Evolutionary conservation across 306 rosid species (phyloP), one percentile per base, ranked within the genome.

Genomic region (Vicia sativa): DNA sequence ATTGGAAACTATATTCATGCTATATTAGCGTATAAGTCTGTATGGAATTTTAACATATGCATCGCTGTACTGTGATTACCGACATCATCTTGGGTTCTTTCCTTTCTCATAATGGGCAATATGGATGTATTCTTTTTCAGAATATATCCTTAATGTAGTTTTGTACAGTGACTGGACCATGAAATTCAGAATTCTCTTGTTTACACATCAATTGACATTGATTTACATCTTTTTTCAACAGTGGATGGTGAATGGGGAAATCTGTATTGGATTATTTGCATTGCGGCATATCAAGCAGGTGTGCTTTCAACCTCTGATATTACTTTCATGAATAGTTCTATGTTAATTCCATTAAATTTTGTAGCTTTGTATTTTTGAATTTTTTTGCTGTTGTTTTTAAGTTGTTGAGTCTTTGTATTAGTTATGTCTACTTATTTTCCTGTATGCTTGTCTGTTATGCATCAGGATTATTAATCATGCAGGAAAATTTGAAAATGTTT

Each of bases 221-320:
- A 81, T 67, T 67, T 72, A 31, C n/a, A 18, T 45, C 23, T 13
- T 62, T 49, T 58, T 35, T 39, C 59, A 74, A 60, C 92, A 95
- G 99, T 95, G 99, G 99, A 85, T 95, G 92, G 99, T 95, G 82
- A 95, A 91, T 78, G 99, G 99, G 75, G 99, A 95, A 80, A 89
- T 95, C 78, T 95, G 99, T 76, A 89, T 95, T 76, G 99, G 99
- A 75, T 85, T 95, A 58, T 95, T 95, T 83, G 92, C 99, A 19
- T 43, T 85, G 79, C 91, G 88, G 80, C 82, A 87, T 81, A 88
- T 95, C 72, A 88, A 89, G 89, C 83, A 95, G 99, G 99, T 95
- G 80, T 58, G 53, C 73, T 64, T 71, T 28, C 57, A 7, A 48
- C 55, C 18, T 66, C 23, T 41, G 35, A 43, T 65, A 42, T 76